Percentiles rank a stretch among this genome's conserved stretches.
These are phyloP conservation scores for Polytrichum formosum DNA, from an alignment of 225 moss, liverwort and hornwort genomes.

Conservation along the genomic window DNA sequence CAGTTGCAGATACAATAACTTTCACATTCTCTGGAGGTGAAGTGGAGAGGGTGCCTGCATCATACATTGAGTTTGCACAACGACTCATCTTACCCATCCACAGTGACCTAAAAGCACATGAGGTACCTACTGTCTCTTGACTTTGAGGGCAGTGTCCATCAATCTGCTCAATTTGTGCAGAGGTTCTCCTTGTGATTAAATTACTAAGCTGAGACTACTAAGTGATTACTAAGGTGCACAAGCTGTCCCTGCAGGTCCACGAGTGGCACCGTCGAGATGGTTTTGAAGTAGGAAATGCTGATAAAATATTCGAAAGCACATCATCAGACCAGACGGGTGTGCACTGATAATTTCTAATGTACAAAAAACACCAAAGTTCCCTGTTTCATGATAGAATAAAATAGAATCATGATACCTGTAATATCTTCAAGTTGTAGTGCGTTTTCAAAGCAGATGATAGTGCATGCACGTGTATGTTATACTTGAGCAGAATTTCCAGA, in stretches of 20 bases:
- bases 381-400: too few relatives aligned
- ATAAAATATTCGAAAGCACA: constrained; percentile 98
- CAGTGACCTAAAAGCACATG: constrained; percentile 30
- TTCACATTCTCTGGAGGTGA: constrained; percentile 76
- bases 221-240: too few relatives aligned
- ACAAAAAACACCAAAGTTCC: too few relatives aligned
- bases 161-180: too few relatives aligned
- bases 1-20: constrained; percentile 75
- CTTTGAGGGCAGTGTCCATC: too few relatives aligned
- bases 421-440: too few relatives aligned
- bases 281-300: constrained; percentile 96
- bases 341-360: constrained; percentile 1
- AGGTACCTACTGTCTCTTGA: constrained; percentile 35
- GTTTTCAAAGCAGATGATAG: too few relatives aligned
- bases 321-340: constrained; percentile 82
- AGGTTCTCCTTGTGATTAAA: too few relatives aligned
- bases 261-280: constrained; percentile 95
- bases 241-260: constrained; percentile 42
- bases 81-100: constrained; percentile 74
- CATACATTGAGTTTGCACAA: constrained; percentile 97
- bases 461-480: too few relatives aligned
- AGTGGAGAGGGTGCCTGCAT: constrained; percentile 73
- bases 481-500: too few relatives aligned
- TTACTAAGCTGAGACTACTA: too few relatives aligned
- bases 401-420: too few relatives aligned